A percentile compares a stretch with the other conserved stretches of the same genome.
Conservation (phyloP, 1,284 basidiomycete genomes). For the Ganoderma lucidum region DNA sequence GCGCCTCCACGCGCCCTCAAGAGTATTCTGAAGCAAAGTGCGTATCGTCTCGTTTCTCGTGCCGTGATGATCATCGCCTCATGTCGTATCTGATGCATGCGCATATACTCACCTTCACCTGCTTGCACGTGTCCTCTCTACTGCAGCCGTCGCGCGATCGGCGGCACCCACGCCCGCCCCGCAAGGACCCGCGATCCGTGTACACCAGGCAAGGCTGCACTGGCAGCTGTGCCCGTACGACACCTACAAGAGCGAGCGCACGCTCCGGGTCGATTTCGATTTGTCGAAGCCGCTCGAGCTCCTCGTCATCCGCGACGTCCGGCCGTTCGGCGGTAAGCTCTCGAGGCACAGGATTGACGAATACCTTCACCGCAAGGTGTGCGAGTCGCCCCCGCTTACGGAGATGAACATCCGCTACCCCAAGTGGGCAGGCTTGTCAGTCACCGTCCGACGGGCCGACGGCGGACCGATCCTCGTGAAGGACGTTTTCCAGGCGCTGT, state of each 20-base stretch:
- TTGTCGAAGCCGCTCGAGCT: constrained; percentile 38
- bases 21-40: constrained; percentile 38
- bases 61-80: constrained; percentile 9
- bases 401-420: constrained; percentile 47
- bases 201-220: constrained; percentile 38
- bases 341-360: constrained; percentile 30
- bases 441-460: constrained; percentile 49
- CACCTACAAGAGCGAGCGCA: constrained; percentile 35
- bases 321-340: constrained; percentile 11
- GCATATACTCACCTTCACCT: constrained; percentile 14
- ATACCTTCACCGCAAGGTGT: constrained; percentile 46
- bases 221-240: constrained; percentile 51
- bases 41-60: constrained; percentile 14
- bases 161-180: constrained; percentile 28
- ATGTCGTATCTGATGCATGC: constrained; percentile 10
- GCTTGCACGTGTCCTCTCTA: constrained; percentile 30
- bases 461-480: constrained; percentile 53
- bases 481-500: constrained; percentile 64
- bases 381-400: constrained; percentile 39
- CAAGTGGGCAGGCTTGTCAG: constrained; percentile 49
- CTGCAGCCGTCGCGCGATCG: constrained; percentile 27
- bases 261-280: constrained; percentile 36
- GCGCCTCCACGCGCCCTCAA: constrained; percentile 30
- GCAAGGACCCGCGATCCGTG: constrained; percentile 16
- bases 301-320: constrained; percentile 34